Evolutionary conservation across 2,329 filamentous ascomycete genomes (phyloP).

Genomic region (Emmonsiellopsis sp.): DNA sequence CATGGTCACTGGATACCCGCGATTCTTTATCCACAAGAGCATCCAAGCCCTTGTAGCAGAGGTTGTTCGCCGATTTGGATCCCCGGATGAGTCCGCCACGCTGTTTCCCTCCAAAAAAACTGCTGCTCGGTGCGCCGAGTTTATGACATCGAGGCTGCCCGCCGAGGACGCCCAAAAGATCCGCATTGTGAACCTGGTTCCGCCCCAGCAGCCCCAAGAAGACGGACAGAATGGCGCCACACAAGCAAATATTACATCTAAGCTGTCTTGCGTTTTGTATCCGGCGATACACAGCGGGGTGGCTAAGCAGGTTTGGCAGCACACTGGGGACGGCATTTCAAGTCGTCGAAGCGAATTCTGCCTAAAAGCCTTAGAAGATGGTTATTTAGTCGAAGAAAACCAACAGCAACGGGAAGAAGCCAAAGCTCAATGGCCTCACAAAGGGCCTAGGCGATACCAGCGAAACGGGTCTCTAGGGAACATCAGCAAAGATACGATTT

Average conservation of each 20-base stretch:
- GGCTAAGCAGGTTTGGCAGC: constrained; percentile 96
- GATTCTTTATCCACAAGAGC: constrained; percentile 84
- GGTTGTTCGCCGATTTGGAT: constrained; percentile 52
- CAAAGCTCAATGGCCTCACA: constrained; percentile 31
- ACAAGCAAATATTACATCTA: constrained; percentile 47
- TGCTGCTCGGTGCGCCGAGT: constrained; percentile 65
- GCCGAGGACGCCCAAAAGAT: constrained; percentile 39
- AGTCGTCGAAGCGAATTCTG: constrained; percentile 89
- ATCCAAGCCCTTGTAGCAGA: constrained; percentile 65
- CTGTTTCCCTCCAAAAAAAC: constrained; percentile 67
- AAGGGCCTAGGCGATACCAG: constrained; percentile 76
- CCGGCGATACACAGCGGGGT: constrained; percentile 56
- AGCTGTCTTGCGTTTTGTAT: constrained; percentile 63
- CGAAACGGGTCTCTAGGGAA: constrained; percentile 48
- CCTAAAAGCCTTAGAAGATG: constrained; percentile 62
- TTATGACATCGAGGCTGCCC: constrained; percentile 47
- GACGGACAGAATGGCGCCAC: constrained; percentile 26
- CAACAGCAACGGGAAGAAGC: constrained; percentile 14
- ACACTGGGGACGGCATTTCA: constrained; percentile 85
- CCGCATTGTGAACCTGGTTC: constrained; percentile 44
- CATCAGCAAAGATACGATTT: constrained; percentile 25
- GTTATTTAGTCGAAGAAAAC: constrained; percentile 49
- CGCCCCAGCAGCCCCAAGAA: constrained; percentile 44
- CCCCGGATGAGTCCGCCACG: constrained; percentile 57
- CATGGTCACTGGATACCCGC: constrained; percentile 86